A percentile compares a stretch with the other conserved stretches of the same genome.
Evolutionary conservation across 202 grass and related monocot species (phyloP).

Genomic region (Zoysia matrella): DNA sequence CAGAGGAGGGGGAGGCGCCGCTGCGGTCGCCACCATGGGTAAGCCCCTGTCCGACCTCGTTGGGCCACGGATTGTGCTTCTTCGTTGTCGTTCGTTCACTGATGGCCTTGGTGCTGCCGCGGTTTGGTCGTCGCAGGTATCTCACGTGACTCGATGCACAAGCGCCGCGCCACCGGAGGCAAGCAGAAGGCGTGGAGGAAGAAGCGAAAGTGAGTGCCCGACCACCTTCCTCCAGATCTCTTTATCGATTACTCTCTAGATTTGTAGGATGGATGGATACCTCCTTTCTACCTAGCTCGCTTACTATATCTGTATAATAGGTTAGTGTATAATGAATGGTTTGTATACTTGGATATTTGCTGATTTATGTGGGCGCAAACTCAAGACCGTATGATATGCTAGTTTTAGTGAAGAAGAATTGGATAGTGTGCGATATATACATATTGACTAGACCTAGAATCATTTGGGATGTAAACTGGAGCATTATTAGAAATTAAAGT

Average conservation of each 20-base stretch:
- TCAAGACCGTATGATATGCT: not conserved
- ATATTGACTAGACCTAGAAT: too few species aligned
- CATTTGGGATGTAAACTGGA: too few species aligned
- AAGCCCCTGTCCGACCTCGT: not conserved
- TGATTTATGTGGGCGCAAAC: not conserved
- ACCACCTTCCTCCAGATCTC: not conserved
- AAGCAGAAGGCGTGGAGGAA: slow-evolving; percentile 90
- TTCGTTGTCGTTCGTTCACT: not conserved
- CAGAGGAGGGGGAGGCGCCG: not conserved
- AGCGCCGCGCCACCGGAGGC: slow-evolving; percentile 53
- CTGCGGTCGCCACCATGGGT: slow-evolving; percentile 54
- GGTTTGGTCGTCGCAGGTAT: slow-evolving; percentile 32
- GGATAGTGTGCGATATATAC: not conserved
- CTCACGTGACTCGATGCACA: too few species aligned
- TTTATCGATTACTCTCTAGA: not conserved
- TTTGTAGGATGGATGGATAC: not conserved
- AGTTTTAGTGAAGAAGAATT: not conserved
- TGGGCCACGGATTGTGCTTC: not conserved
- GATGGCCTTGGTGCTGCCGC: not conserved
- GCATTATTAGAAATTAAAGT: too few species aligned
- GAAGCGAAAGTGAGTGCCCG: slow-evolving; percentile 74
- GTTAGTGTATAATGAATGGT: not conserved
- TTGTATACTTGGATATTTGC: not conserved
- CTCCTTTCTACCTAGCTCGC: not conserved
- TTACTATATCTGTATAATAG: not conserved